Base-by-base conservation (phyloP, 2,329 filamentous ascomycete species). In the Claviceps pazoutovae region DNA sequence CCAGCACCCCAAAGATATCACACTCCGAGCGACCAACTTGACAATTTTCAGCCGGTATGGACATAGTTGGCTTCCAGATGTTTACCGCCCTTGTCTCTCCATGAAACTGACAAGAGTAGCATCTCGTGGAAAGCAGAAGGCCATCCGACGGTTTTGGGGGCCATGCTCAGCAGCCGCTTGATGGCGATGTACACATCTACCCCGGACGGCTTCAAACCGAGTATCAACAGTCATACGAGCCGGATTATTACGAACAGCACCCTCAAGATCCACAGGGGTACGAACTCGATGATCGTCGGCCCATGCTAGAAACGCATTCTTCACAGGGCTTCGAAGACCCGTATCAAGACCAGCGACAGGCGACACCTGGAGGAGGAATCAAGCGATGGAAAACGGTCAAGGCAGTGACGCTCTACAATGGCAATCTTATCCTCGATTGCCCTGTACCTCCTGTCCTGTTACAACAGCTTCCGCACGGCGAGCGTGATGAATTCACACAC, bases 321-420 rank as follows among this genome's bases (percentile, higher is more conserved):
- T 70, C 72, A 11, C 70, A 74, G 37, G 60, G 51, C 8, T 57
- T 58, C 54, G 69, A 64, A 53, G 71, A 74, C 39, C 64, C 66
- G 1, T 78, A 74, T 58, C 63, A 45, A 13, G 50, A 52, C 21
- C 48, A 43, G n/a, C 39, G 11, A 36, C 39, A 38, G 30, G 30
- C 11, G 52, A 78, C 72, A 1, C 58, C 57, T 19, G 65, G 63
- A 16, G 56, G 53, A 5, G 56, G 78, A 4, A 82, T 97, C 58
- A 84, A 87, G 66, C 79, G 93, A 65, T 97, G 88, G 87, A 98
- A 97, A 75, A 98, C 93, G 0, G 91, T 98, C 48, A 98, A 97
- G 71, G 88, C 96, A 72, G 91, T 98, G n/a, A 83, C 94, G 61
- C 71, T 98, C 50, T 98, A 95, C 74, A 85, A 94, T 58, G 93